A percentile compares a stretch with the other conserved stretches of the same genome.
Evolutionary conservation across 1,284 basidiomycete genomes (phyloP).

Genomic region (Pseudozyma sp.): DNA sequence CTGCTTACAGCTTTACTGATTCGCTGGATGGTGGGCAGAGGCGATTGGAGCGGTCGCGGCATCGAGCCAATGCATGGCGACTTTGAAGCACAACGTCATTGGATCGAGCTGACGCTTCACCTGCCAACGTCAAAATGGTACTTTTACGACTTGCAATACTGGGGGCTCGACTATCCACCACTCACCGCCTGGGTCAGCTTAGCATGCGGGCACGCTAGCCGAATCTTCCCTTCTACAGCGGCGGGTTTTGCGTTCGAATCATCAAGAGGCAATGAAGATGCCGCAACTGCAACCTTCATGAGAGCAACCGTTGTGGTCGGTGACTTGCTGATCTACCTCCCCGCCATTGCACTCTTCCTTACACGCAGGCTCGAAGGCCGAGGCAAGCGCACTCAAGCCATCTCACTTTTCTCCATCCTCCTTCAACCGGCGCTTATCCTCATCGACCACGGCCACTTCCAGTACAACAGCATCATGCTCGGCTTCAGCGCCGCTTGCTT

Average conservation of each 20-base stretch:
- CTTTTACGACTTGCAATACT: conserved; percentile 84
- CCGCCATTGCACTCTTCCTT: conserved; percentile 72
- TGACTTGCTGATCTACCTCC: conserved; percentile 81
- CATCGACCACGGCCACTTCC: conserved; percentile 92
- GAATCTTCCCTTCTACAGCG: conserved; percentile 35
- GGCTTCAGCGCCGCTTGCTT: conserved; percentile 62
- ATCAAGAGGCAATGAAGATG: conserved; percentile 82
- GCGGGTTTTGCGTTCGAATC: conserved; percentile 75
- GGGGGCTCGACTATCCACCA: conserved; percentile 86
- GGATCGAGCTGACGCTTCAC: conserved; percentile 88
- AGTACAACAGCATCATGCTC: conserved; percentile 71
- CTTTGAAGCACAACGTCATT: conserved; percentile 92
- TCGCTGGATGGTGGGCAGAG: conserved; percentile 50
- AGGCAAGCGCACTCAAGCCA: conserved; percentile 59
- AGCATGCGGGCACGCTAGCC: conserved; percentile 37
- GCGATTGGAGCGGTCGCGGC: conserved; percentile 73
- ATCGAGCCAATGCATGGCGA: conserved; percentile 88
- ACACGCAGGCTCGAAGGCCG: conserved; percentile 55
- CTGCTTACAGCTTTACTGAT: conserved; percentile 40
- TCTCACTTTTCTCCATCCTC: conserved; percentile 73
- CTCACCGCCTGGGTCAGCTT: conserved; percentile 77
- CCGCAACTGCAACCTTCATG: conserved; percentile 77
- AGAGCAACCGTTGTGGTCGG: conserved; percentile 78
- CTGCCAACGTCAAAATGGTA: conserved; percentile 84
- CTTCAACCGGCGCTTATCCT: conserved; percentile 85